Conservation (phyloP, 139 green algal genomes). For the Chlamydomonas asymmetrica region DNA sequence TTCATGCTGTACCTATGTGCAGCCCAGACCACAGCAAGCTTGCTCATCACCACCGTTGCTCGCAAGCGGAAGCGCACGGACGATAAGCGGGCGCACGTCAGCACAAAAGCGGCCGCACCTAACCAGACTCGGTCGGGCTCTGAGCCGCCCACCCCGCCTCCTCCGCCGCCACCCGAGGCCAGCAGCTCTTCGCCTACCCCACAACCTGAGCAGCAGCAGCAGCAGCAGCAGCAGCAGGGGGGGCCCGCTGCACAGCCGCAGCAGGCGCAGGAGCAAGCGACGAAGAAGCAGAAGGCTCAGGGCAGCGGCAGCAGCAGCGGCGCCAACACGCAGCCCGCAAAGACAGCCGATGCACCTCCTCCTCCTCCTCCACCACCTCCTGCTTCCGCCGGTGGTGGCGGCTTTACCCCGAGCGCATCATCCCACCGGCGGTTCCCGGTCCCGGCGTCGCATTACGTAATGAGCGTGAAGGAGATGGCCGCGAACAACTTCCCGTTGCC, state of each 20-base stretch:
- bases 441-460: conserved; percentile 58
- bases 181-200: neutral
- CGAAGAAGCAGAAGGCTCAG: neutral
- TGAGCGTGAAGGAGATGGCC: conserved; percentile 49
- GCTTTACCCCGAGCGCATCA: neutral
- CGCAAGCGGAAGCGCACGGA: conserved; percentile 53
- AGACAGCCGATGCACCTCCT: too few relatives aligned
- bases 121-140: neutral
- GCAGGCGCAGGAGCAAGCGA: neutral
- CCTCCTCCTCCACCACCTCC: too few relatives aligned
- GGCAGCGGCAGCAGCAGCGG: neutral
- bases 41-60: conserved; percentile 54
- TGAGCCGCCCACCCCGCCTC: neutral
- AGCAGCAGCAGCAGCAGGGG: conserved; percentile 12
- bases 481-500: conserved; percentile 59
- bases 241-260: neutral
- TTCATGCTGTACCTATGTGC: neutral
- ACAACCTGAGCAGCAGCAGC: neutral
- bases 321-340: neutral
- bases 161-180: neutral
- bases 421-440: conserved; percentile 26
- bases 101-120: neutral
- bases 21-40: conserved; percentile 44
- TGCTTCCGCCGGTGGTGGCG: neutral
- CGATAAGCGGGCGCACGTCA: neutral